These are phyloP conservation scores for Fusarium praegraminearum DNA, from an alignment of 2,329 filamentous ascomycete species.

Conservation along the genomic window DNA sequence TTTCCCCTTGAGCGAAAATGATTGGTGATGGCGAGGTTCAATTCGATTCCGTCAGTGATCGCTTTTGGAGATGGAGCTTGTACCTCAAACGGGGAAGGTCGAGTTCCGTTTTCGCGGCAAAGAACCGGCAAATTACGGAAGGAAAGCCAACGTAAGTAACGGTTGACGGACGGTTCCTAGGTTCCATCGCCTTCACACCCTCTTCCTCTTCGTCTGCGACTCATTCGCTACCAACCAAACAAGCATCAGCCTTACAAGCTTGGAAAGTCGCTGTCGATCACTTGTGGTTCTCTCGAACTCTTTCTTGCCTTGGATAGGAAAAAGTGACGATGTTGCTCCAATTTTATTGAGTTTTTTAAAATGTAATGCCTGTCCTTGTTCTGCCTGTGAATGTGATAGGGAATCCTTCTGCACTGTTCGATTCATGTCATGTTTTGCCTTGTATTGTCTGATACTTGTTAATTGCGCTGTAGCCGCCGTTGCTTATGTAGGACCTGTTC, in stretches of 20 bases:
- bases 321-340: conserved; percentile 31
- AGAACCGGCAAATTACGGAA: conserved; percentile 48
- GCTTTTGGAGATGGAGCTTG: conserved; percentile 32
- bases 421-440: conserved; percentile 18
- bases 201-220: background rate
- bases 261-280: conserved; percentile 26
- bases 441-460: background rate
- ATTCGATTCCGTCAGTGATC: conserved; percentile 6
- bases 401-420: conserved; percentile 24
- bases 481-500: background rate
- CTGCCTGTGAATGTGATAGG: conserved; percentile 12
- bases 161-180: background rate
- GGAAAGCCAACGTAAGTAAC: conserved; percentile 7
- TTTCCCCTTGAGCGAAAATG: conserved; percentile 28
- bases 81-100: conserved; percentile 19
- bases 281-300: conserved; percentile 14
- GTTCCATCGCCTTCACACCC: background rate
- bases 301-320: conserved; percentile 2
- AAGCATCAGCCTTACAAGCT: conserved; percentile 18
- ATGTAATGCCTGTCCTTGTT: background rate
- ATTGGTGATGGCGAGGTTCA: conserved; percentile 36
- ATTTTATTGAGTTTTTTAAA: conserved; percentile 27
- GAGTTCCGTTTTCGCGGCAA: conserved; percentile 42
- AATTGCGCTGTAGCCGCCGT: conserved; percentile 3
- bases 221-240: conserved; percentile 15